Base-by-base conservation (phyloP, 2,329 filamentous ascomycete species). In the Fusarium torreyae region DNA sequence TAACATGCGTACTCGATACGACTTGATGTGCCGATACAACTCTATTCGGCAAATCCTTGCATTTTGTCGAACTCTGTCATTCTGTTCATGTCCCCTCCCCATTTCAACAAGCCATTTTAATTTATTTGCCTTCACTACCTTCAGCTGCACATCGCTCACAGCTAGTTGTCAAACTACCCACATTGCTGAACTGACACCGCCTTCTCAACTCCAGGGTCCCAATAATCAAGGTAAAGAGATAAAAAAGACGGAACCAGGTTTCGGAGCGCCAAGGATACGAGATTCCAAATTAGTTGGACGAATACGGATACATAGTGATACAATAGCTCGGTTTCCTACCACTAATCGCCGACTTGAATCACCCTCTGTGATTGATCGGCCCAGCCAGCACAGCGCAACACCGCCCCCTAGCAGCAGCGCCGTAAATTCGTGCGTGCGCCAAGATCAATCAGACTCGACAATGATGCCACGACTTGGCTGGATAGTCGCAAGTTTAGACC, bases 391-490 rank as follows among this genome's bases (percentile, higher is more conserved):
- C 63, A 65, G 28, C 60, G 22, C 43, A 66, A 52, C 63, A 57
- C 57, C 42, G 54, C 64, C 68, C 58, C 55, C 50, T 65, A 65
- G 54, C 69, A 70, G 63, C 71, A 71, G 40, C 59, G 57, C 43
- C 42, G 60, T 59, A 54, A 53, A 56, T 54, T 64, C 48, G 56
- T 63, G 51, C 36, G 48, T 63, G 59, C 64, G 68, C 72, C 69
- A 73, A 74, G 72, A 64, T 43, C 22, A 48, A 45, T 33, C 59
- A 64, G 60, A 55, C 50, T 69, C 61, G 69, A 53, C 38, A 51
- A 64, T 68, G 71, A 71, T 74, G 69, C 70, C 68, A 72, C 69
- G 59, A 63, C 68, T 68, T 57, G 43, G 46, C 54, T 64, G 53
- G 45, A 70, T 63, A 65, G 53, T 60, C 53, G 45, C 61, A 67